phyloP scores from a whole-genome alignment of 495 filamentous ascomycete genomes.

The Aspergillus bertholletiae region DNA sequence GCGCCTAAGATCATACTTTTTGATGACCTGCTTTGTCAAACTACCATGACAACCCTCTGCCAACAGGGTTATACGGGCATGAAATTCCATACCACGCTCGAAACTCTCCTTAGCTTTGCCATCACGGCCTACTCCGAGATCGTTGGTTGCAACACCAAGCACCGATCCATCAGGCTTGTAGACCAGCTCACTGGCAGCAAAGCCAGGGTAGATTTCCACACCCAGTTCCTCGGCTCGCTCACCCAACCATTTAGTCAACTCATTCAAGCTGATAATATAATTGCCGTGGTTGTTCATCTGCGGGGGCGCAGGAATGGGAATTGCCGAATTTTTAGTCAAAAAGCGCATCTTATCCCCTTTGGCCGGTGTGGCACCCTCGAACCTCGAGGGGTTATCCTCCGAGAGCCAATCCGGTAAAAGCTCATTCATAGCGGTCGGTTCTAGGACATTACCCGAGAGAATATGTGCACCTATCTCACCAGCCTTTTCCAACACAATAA shows the following conservation, averaged over 20 bases:
- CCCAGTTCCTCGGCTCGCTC: conserved; percentile 93
- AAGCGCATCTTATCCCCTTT: conserved; percentile 88
- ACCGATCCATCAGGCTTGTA: conserved; percentile 86
- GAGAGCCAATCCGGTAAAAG: conserved; percentile 91
- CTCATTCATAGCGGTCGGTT: conserved; percentile 85
- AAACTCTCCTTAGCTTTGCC: conserved; percentile 89
- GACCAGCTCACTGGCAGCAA: conserved; percentile 89
- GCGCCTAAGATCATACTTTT: conserved; percentile 87
- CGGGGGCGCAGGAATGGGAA: conserved; percentile 82
- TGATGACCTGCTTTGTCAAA: conserved; percentile 90
- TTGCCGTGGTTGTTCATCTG: conserved; percentile 99
- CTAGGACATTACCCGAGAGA: conserved; percentile 90
- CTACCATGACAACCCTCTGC: conserved; percentile 96
- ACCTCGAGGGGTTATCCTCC: conserved; percentile 79
- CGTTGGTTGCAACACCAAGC: conserved; percentile 93
- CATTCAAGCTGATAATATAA: conserved; percentile 92
- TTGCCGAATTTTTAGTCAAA: conserved; percentile 74
- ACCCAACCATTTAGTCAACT: conserved; percentile 91
- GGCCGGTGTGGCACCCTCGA: conserved; percentile 79
- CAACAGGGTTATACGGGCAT: conserved; percentile 89
- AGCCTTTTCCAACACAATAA: conserved; percentile 91
- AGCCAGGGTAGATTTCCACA: conserved; percentile 98
- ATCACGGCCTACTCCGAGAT: conserved; percentile 75
- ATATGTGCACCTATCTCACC: conserved; percentile 95
- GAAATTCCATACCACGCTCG: conserved; percentile 97